A percentile compares a stretch with the other conserved stretches of the same genome.
Conservation (phyloP, 2,329 filamentous ascomycete genomes). For the Ophiostoma sp. region DNA sequence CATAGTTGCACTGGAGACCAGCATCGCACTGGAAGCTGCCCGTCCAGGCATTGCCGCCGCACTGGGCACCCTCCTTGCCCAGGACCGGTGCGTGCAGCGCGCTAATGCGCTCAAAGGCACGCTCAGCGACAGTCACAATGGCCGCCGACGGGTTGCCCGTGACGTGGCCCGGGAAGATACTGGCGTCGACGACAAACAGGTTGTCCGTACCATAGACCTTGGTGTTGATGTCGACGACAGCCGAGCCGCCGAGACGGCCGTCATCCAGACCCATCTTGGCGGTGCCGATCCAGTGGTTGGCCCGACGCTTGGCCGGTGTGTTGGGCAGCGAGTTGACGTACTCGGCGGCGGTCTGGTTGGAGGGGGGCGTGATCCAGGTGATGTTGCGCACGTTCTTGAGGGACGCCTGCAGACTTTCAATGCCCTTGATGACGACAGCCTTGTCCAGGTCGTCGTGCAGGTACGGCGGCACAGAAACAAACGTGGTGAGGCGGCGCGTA, state of each 20-base stretch:
- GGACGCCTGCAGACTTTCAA: constrained; percentile 59
- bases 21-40: constrained; percentile 26
- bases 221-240: constrained; percentile 64
- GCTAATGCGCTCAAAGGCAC: constrained; percentile 41
- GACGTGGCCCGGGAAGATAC: constrained; percentile 60
- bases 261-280: constrained; percentile 61
- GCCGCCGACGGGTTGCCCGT: constrained; percentile 60
- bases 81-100: constrained; percentile 9
- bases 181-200: constrained; percentile 57
- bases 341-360: constrained; percentile 53
- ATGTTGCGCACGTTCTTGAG: constrained; percentile 57
- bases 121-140: constrained; percentile 60
- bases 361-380: constrained; percentile 55
- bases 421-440: constrained; percentile 61
- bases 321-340: constrained; percentile 54
- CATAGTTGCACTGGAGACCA: constrained; percentile 21
- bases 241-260: constrained; percentile 52
- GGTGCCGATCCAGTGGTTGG: constrained; percentile 59
- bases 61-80: constrained; percentile 20
- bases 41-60: constrained; percentile 25
- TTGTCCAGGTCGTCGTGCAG: constrained; percentile 60
- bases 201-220: constrained; percentile 69
- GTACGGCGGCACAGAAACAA: constrained; percentile 61
- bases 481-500: constrained; percentile 56
- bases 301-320: constrained; percentile 44